Base-by-base conservation (phyloP, 768 basidiomycete genomes). In the Collybia nuda region DNA sequence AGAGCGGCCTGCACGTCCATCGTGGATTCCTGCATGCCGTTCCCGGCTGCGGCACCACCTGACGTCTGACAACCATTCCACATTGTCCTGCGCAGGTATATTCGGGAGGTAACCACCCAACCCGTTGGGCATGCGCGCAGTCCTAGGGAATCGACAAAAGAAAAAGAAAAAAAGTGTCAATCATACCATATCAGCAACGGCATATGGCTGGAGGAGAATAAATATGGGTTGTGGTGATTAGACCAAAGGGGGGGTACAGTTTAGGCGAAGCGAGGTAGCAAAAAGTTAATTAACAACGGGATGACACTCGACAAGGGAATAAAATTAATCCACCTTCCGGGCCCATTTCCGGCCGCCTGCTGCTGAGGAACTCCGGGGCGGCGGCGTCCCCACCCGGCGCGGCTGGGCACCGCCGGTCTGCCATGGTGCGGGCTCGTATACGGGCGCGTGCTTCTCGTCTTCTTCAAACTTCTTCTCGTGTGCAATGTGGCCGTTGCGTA, bases 261-360 rank as follows among this genome's bases (percentile, higher is more conserved):
- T 42, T 40, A 47, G 38, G 51, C 38, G 51, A 41, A 57, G 43
- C 41, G 37, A 53, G 40, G 41, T 48, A 32, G 47, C 19, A 51
- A 54, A 38, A 48, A 40, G 39, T 38, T 45, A 48, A 59, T 59
- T 50, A 61, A 59, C 51, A 56, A 54, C 47, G 40, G 36, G 23
- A 45, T 46, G 22, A 53, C 42, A 40, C 42, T 48, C 37, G 51
- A 51, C 50, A 44, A 42, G 47, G 17, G 52, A 47, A 18, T 49
- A 55, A n/a, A 59, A 65, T 69, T 67, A 88, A 68, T 89, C 86
- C 35, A 89, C 76, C 69, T 89, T 89, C 60, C 87, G 72, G 28
- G 86, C 75, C 86, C 86, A 89, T 67, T 79, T 85, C 62, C 83
- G 79, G 6, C 80, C 78, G 19, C 81, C 82, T 5, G 76, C 70